phyloP scores from a whole-genome alignment of 176 grass and related monocot species.

The Oryza coarctata region DNA sequence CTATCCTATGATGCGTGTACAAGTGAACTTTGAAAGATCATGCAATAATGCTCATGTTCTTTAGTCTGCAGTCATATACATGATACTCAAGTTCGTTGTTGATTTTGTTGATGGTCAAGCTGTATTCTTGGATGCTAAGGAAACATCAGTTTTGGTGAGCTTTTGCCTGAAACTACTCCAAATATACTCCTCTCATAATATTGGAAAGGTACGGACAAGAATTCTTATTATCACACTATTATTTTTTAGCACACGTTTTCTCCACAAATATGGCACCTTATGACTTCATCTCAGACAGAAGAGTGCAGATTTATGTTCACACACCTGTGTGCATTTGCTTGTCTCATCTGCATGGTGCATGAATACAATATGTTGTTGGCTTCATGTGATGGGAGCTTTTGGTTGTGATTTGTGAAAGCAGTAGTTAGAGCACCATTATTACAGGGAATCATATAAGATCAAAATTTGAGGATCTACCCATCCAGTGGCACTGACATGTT shows the following conservation, averaged over 20 bases:
- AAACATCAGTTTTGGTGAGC: slow-evolving; percentile 82
- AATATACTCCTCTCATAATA: slow-evolving; percentile 94
- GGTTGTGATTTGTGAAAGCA: slow-evolving; percentile 9
- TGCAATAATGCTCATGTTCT: slow-evolving; percentile 20
- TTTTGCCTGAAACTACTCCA: slow-evolving; percentile 91
- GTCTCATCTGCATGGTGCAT: slow-evolving; percentile 23
- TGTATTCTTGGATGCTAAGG: slow-evolving; percentile 83
- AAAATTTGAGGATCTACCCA: neutral
- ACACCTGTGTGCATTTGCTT: neutral
- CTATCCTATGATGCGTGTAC: slow-evolving; percentile 6
- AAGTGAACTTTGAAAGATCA: slow-evolving; percentile 31
- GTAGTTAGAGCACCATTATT: slow-evolving; percentile 16
- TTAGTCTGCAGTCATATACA: slow-evolving; percentile 85
- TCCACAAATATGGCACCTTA: neutral
- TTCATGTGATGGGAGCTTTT: slow-evolving; percentile 18
- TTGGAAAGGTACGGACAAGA: slow-evolving; percentile 71
- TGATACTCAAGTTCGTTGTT: slow-evolving; percentile 98
- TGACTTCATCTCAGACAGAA: neutral
- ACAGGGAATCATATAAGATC: neutral
- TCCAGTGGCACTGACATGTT: neutral
- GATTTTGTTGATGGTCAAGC: slow-evolving; percentile 96
- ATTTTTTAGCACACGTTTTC: neutral
- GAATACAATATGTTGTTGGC: neutral
- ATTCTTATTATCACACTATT: neutral
- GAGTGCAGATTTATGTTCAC: neutral